Conservation (phyloP, 2,329 filamentous ascomycete species). For the Dactylonectria macrodidyma region DNA sequence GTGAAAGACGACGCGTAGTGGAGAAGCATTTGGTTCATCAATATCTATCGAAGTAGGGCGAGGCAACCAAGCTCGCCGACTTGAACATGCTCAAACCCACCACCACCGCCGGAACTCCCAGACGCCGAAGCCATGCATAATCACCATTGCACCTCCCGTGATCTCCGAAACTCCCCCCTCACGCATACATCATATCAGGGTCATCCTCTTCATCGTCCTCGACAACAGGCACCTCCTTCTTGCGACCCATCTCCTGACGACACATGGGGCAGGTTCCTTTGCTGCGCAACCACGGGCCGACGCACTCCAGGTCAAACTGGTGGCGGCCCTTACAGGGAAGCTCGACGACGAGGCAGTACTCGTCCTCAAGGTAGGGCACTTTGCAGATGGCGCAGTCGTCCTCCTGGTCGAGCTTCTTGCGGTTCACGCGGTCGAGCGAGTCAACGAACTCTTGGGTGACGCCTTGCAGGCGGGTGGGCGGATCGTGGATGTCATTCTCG, state of each 20-base stretch:
- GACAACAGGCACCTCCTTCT: constrained; percentile 61
- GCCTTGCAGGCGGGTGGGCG: constrained; percentile 67
- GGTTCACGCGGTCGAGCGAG: constrained; percentile 69
- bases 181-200: constrained; percentile 64
- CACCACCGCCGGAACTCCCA: constrained; percentile 44
- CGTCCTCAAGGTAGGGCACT: constrained; percentile 73
- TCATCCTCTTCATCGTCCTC: constrained; percentile 68
- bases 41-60: not conserved
- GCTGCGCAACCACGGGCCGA: constrained; percentile 74
- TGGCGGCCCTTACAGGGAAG: constrained; percentile 73
- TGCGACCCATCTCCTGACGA: constrained; percentile 71
- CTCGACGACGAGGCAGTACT: constrained; percentile 74
- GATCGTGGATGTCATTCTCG: constrained; percentile 66
- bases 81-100: constrained; percentile 24
- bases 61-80: constrained; percentile 4
- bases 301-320: constrained; percentile 77
- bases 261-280: constrained; percentile 78
- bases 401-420: constrained; percentile 64
- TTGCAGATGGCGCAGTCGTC: constrained; percentile 76
- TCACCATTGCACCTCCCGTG: constrained; percentile 1
- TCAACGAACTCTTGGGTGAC: constrained; percentile 74
- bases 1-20: not conserved
- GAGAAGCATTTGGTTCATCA: not conserved
- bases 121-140: constrained; percentile 46
- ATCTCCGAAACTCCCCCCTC: constrained; percentile 14